Evolutionary conservation across 2,329 filamentous ascomycete species (phyloP), one percentile per base, ranked within the genome.

Genomic region (Rosellinia necatrix): DNA sequence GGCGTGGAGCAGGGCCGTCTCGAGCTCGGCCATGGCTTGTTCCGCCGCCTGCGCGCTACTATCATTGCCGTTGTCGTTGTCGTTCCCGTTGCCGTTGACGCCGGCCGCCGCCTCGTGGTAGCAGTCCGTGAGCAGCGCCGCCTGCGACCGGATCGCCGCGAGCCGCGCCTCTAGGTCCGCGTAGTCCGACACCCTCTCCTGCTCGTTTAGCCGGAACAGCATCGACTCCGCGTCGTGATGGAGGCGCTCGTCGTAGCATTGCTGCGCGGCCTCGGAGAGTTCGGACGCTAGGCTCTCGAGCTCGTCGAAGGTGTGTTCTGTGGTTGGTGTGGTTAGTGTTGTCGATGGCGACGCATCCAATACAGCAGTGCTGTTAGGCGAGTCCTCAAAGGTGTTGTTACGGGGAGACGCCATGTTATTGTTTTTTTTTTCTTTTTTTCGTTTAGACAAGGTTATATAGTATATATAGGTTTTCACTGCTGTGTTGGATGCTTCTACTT

Each of bases 401-500:
- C 8, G 22, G 22, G 15, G 24, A 47, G 42, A 49, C 12, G 44
- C 24, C 54, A 57, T 57, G 2, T 38, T 12, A 34, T 15, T 3
- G 10, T 44, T 6, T 5, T 15, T 42, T 40, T 6, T 17, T n/a
- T n/a, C n/a, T n/a, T n/a, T n/a, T n/a, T n/a, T n/a, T n/a, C n/a
- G n/a, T n/a, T n/a, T n/a, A n/a, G n/a, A n/a, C n/a, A n/a, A n/a
- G n/a, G n/a, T n/a, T n/a, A n/a, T n/a, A n/a, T n/a, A n/a, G n/a
- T n/a, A n/a, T n/a, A n/a, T n/a, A n/a, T n/a, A n/a, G n/a, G n/a
- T n/a, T n/a, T n/a, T n/a, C n/a, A 15, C 9, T 47, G 46, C 15
- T 50, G 41, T 13, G 42, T 19, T 47, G 19, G 29, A 54, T 54
- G 40, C 12, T 48, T n/a, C n/a, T 32, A 29, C 2, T 41, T 42